These are phyloP conservation scores for Alternaria sp. DNA, from an alignment of 2,329 filamentous ascomycete genomes.

Conservation along the genomic window DNA sequence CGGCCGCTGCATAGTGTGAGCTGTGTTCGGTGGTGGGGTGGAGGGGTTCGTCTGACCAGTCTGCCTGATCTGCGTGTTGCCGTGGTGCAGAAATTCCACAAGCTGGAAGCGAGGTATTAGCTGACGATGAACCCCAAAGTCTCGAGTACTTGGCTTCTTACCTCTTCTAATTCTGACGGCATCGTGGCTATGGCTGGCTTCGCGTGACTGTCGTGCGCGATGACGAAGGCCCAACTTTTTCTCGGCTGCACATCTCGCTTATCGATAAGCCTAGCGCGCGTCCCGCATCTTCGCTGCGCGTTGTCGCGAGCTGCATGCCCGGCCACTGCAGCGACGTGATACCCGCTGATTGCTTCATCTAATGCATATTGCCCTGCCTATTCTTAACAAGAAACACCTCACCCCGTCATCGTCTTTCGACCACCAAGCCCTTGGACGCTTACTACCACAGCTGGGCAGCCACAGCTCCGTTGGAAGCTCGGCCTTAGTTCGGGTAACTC, in stretches of 20 bases:
- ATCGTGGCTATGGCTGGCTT: constrained; percentile 41
- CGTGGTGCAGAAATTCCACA: constrained; percentile 90
- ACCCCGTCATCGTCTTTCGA: neutral
- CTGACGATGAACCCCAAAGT: neutral
- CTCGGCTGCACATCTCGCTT: constrained; percentile 31
- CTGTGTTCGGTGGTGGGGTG: constrained; percentile 25
- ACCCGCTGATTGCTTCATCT: constrained; percentile 10
- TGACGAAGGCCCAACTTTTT: constrained; percentile 36
- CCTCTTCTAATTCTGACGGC: constrained; percentile 60
- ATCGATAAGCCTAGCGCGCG: constrained; percentile 40
- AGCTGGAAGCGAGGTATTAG: constrained; percentile 61
- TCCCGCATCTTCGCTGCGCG: constrained; percentile 5
- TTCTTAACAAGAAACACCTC: constrained; percentile 2
- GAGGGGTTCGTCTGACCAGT: constrained; percentile 62
- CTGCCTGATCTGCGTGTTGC: constrained; percentile 87
- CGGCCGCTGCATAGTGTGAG: constrained; percentile 65
- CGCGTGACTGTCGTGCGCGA: constrained; percentile 16
- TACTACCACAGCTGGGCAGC: neutral
- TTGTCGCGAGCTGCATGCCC: constrained; percentile 7
- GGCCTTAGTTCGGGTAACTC: neutral
- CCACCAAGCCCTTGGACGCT: neutral
- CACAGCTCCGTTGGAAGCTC: neutral
- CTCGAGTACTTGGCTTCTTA: constrained; percentile 17
- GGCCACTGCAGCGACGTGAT: constrained; percentile 7
- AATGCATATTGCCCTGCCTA: constrained; percentile 9